A percentile compares a stretch with the other conserved stretches of the same genome.
Conservation (phyloP, 2,329 filamentous ascomycete species). For the Fusarium hainanense region DNA sequence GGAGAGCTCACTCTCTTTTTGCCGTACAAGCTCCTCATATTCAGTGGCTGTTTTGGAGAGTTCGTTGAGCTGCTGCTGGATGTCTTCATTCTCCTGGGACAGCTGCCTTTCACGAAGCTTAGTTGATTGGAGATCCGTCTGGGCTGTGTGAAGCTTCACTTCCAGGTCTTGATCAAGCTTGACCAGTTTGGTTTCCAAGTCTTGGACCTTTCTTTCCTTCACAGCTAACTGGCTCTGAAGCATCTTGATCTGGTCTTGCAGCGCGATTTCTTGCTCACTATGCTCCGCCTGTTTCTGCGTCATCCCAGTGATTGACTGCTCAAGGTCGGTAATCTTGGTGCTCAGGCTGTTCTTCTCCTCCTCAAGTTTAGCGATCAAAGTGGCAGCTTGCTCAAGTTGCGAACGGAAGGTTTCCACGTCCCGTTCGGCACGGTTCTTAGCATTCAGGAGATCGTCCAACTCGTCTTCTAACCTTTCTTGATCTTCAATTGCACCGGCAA, state of each 20-base stretch:
- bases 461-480: slow-evolving; percentile 95
- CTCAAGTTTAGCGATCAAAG: slow-evolving; percentile 87
- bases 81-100: slow-evolving; percentile 80
- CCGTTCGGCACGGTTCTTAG: slow-evolving; percentile 88
- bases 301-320: slow-evolving; percentile 76
- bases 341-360: slow-evolving; percentile 83
- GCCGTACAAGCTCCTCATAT: slow-evolving; percentile 92
- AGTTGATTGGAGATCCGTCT: slow-evolving; percentile 81
- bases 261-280: slow-evolving; percentile 77
- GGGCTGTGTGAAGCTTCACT: slow-evolving; percentile 79
- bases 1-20: slow-evolving; percentile 92
- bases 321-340: slow-evolving; percentile 73
- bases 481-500: slow-evolving; percentile 90
- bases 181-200: slow-evolving; percentile 85
- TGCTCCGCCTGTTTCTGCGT: slow-evolving; percentile 77
- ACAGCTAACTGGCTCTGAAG: slow-evolving; percentile 88
- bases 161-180: slow-evolving; percentile 90
- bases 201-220: slow-evolving; percentile 89
- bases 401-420: slow-evolving; percentile 81
- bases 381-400: slow-evolving; percentile 91
- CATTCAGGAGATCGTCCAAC: slow-evolving; percentile 85
- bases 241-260: slow-evolving; percentile 89
- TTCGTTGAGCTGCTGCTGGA: slow-evolving; percentile 86
- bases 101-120: slow-evolving; percentile 82
- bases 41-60: slow-evolving; percentile 92